Evolutionary conservation across 192 early-diverging fungal species (phyloP).

Genomic region (Geranomyces variabilis): DNA sequence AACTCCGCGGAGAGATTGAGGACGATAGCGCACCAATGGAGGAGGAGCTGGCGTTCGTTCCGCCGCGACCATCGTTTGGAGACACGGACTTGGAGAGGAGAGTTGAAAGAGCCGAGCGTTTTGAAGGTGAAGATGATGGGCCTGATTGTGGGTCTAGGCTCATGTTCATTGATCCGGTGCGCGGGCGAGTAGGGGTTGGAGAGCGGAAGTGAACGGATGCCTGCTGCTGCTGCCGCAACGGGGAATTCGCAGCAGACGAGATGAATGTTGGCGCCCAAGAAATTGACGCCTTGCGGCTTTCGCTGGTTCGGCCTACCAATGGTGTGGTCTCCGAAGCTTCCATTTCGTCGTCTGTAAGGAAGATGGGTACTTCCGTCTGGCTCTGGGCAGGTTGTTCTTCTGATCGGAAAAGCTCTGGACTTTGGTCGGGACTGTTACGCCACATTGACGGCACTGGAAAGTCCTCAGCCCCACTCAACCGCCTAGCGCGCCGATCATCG

Average conservation of each 20-base stretch:
- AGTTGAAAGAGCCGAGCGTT: not conserved
- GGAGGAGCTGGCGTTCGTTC: conserved; percentile 4
- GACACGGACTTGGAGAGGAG: not conserved
- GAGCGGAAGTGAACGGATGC: not conserved
- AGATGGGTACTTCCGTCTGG: not conserved
- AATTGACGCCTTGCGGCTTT: not conserved
- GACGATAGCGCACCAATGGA: not conserved
- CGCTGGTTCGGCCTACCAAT: not conserved
- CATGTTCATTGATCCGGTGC: no score
- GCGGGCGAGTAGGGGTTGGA: not conserved
- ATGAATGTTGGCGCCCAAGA: not conserved
- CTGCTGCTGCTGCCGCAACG: not conserved
- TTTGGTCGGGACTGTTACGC: not conserved
- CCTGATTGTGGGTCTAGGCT: not conserved
- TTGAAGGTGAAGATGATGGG: not conserved
- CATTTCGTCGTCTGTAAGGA: not conserved
- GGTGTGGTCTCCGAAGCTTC: conserved; percentile 1
- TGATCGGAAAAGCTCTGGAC: no score
- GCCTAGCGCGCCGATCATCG: not conserved
- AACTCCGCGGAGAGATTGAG: not conserved
- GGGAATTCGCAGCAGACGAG: not conserved
- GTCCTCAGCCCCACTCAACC: not conserved
- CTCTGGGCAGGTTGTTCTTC: not conserved
- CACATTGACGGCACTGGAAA: not conserved
- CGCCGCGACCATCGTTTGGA: no score